Evolutionary conservation across 148 eudicot genomes (phyloP).

Genomic region (Selenicereus undatus): DNA sequence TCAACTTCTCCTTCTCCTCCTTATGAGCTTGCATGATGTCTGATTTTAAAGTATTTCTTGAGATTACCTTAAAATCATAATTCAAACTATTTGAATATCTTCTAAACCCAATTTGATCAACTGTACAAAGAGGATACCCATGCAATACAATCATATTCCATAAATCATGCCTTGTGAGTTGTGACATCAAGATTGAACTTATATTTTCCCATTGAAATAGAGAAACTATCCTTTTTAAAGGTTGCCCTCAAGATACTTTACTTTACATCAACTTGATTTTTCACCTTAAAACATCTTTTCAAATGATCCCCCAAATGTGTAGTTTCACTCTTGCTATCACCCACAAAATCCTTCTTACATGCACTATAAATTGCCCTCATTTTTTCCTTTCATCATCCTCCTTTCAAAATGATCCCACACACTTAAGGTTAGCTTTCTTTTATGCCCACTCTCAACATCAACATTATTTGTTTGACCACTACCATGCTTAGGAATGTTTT

Average conservation of each 20-base stretch:
- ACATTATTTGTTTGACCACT: too few relatives aligned
- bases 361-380: not conserved
- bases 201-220: not conserved
- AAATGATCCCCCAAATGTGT: not conserved
- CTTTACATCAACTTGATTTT: not conserved
- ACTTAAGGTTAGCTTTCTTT: too few relatives aligned
- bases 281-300: not conserved
- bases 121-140: constrained; percentile 5
- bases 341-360: not conserved
- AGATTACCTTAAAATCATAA: not conserved
- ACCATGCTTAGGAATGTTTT: too few relatives aligned
- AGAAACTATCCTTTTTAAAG: not conserved
- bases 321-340: not conserved
- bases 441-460: too few relatives aligned
- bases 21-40: not conserved
- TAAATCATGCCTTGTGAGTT: not conserved
- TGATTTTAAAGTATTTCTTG: not conserved
- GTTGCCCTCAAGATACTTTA: not conserved
- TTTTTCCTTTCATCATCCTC: not conserved
- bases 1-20: not conserved
- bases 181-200: not conserved
- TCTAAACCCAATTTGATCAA: constrained; percentile 10
- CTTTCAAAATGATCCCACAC: too few relatives aligned
- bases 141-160: not conserved
- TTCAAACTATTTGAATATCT: constrained; percentile 8